Percentiles rank a stretch among this genome's conserved stretches.
phyloP scores from a whole-genome alignment of 306 rosid species.

The Corylus heterophylla region DNA sequence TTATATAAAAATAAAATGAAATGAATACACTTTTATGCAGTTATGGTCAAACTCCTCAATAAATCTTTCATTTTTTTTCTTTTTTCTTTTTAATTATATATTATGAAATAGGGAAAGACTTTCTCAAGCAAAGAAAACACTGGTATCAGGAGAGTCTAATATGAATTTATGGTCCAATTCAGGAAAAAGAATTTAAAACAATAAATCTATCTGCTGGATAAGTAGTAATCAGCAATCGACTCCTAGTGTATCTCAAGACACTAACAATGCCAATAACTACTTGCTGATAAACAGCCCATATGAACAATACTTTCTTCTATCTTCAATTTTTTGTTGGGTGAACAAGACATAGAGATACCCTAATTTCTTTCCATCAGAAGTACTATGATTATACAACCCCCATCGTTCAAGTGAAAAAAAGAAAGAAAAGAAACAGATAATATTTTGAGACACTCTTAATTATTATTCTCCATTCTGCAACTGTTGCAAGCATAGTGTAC shows the following conservation, averaged over 20 bases:
- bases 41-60: not conserved
- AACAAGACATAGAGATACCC: not conserved
- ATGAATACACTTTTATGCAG: not conserved
- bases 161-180: not conserved
- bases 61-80: not conserved
- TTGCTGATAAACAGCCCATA: not conserved
- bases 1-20: not conserved
- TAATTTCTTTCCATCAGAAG: not conserved
- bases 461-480: not conserved
- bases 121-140: not conserved
- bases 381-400: too few relatives aligned
- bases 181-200: not conserved
- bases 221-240: not conserved
- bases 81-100: not conserved
- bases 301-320: not conserved
- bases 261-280: not conserved
- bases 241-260: not conserved
- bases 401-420: not conserved
- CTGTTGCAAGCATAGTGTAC: not conserved
- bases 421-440: not conserved
- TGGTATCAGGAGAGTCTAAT: not conserved
- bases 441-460: not conserved
- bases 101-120: not conserved
- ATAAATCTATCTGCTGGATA: not conserved
- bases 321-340: not conserved